Percentiles rank a stretch among this genome's conserved stretches.
These are phyloP conservation scores for Tetradesmus lagerheimii DNA, from an alignment of 139 green algal genomes.

Conservation along the genomic window DNA sequence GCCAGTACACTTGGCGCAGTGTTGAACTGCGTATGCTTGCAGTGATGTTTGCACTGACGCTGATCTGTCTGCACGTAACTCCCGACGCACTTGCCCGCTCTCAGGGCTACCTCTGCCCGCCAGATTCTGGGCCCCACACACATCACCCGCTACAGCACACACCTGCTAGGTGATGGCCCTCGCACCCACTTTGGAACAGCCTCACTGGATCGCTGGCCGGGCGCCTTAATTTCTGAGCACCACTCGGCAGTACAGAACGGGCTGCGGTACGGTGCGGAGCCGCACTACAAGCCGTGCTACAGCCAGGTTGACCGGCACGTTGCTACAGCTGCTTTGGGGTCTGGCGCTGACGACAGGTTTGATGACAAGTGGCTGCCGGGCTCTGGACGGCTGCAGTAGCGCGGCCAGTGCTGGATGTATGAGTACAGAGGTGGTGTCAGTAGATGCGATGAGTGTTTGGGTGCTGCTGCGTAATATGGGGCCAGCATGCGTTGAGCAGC, in stretches of 20 bases:
- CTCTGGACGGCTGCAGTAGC: neutral
- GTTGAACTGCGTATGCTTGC: no score
- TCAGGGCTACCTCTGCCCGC: neutral
- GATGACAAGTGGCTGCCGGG: neutral
- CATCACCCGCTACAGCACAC: neutral
- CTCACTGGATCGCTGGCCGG: neutral
- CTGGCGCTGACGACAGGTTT: constrained; percentile 13
- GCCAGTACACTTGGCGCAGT: no score
- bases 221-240: neutral
- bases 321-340: neutral
- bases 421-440: no score
- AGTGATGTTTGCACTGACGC: no score
- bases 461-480: no score
- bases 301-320: neutral
- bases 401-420: neutral
- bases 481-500: no score
- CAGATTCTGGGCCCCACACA: neutral
- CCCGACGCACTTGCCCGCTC: no score
- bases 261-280: neutral
- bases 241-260: neutral
- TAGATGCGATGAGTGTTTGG: no score
- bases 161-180: constrained; percentile 20
- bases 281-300: constrained; percentile 20
- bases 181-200: constrained; percentile 16
- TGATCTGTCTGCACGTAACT: no score